Evolutionary conservation across 805 yeast genomes (phyloP).

Genomic region (Lachancea nothofagi): DNA sequence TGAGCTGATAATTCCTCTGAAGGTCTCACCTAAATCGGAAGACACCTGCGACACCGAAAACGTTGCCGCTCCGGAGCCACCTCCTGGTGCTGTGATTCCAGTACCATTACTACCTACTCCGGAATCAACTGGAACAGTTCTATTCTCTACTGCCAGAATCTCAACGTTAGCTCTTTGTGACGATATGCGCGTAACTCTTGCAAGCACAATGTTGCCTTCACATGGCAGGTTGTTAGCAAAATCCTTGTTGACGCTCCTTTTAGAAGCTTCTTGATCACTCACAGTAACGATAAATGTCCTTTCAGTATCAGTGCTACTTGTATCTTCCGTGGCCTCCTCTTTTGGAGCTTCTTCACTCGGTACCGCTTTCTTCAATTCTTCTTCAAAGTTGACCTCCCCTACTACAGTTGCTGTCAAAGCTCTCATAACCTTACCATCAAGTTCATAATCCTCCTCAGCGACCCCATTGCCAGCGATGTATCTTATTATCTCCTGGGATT

Average conservation of each 20-base stretch:
- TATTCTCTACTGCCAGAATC: constrained; percentile 61
- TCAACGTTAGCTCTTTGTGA: constrained; percentile 72
- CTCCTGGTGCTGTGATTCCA: constrained; percentile 40
- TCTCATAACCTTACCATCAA: constrained; percentile 36
- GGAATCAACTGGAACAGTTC: constrained; percentile 51
- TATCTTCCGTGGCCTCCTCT: constrained; percentile 1
- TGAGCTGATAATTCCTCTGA: constrained; percentile 76
- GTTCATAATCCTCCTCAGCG: constrained; percentile 41
- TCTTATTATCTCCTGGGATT: constrained; percentile 32
- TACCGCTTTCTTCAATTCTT: constrained; percentile 18
- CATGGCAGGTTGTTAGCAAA: constrained; percentile 58
- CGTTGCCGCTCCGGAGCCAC: constrained; percentile 49
- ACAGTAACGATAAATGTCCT: constrained; percentile 14
- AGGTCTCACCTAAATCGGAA: constrained; percentile 78
- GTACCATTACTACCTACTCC: constrained; percentile 60
- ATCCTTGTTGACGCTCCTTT: constrained; percentile 18
- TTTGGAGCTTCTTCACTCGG: constrained; percentile 15
- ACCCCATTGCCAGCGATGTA: constrained; percentile 66
- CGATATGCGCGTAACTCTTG: constrained; percentile 62
- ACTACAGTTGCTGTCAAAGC: constrained; percentile 54
- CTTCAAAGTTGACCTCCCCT: constrained; percentile 43
- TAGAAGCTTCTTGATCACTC: constrained; percentile 3
- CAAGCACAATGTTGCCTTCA: constrained; percentile 79
- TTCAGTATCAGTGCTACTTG: constrained; percentile 2
- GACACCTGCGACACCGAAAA: constrained; percentile 43